These are phyloP conservation scores for Phytophthora pseudosyringae DNA, from an alignment of 352 stramenopile genomes.

Conservation along the genomic window DNA sequence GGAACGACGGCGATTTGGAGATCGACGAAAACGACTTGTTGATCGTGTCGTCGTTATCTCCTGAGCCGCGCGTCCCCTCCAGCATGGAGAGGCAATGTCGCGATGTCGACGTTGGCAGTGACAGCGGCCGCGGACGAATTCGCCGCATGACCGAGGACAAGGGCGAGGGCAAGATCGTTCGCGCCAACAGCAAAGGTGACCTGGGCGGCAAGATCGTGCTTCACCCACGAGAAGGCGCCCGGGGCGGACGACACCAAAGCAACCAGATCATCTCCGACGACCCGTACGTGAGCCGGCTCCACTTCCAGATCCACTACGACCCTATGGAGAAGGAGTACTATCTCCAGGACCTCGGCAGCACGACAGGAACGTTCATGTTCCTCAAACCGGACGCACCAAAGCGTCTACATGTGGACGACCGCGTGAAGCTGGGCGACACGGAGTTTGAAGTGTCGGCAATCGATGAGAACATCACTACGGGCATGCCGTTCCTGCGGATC, in stretches of 20 bases:
- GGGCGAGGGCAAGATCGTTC: constrained; percentile 30
- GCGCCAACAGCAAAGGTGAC: constrained; percentile 23
- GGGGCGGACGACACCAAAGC: constrained; percentile 72
- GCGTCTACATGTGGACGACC: constrained; percentile 69
- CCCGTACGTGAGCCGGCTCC: constrained; percentile 80
- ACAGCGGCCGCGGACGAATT: constrained; percentile 1
- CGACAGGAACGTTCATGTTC: constrained; percentile 83
- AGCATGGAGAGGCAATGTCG: constrained; percentile 11
- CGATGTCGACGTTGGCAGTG: constrained; percentile 2
- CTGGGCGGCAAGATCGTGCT: constrained; percentile 63
- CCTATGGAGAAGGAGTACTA: constrained; percentile 86
- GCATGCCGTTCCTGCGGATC: constrained; percentile 77
- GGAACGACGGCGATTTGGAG: constrained; percentile 46
- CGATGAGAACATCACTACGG: constrained; percentile 66
- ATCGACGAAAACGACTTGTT: constrained; percentile 78
- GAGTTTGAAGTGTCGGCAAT: constrained; percentile 85
- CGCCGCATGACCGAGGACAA: constrained; percentile 33
- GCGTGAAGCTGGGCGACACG: constrained; percentile 79
- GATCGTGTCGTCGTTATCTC: constrained; percentile 74
- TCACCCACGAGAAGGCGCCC: constrained; percentile 63
- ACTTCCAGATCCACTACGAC: constrained; percentile 86
- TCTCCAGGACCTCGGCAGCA: constrained; percentile 80
- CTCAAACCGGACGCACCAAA: constrained; percentile 78
- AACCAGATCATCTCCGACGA: constrained; percentile 91
- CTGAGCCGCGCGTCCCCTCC: constrained; percentile 47